phyloP scores from a whole-genome alignment of 805 yeast genomes.

The Candida ascalaphidarum region DNA sequence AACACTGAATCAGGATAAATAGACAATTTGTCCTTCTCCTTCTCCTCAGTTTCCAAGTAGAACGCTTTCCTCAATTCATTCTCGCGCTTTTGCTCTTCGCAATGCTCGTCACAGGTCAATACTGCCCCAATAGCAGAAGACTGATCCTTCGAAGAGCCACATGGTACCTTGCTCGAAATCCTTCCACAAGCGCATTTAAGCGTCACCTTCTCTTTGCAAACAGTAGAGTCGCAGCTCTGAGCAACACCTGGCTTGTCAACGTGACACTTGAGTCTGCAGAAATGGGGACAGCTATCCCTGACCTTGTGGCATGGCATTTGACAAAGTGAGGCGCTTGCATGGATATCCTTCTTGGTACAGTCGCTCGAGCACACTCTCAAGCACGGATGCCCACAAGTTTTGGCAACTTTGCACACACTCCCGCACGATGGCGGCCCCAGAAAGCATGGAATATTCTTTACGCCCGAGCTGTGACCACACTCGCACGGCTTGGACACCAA shows the following conservation, averaged over 20 bases:
- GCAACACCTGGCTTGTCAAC: slow-evolving; percentile 25
- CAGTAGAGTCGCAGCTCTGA: slow-evolving; percentile 38
- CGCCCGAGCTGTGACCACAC: slow-evolving; percentile 44
- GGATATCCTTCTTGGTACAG: slow-evolving; percentile 53
- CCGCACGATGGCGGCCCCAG: slow-evolving; percentile 63
- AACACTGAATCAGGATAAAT: slow-evolving; percentile 42
- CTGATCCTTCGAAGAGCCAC: slow-evolving; percentile 42
- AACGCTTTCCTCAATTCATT: slow-evolving; percentile 58
- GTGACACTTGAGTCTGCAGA: slow-evolving; percentile 60
- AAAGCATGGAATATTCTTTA: slow-evolving; percentile 63
- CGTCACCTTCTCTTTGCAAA: slow-evolving; percentile 43
- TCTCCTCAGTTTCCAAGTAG: slow-evolving; percentile 11
- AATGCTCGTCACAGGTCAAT: slow-evolving; percentile 62
- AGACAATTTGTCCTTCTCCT: slow-evolving; percentile 7
- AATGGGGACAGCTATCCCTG: slow-evolving; percentile 57
- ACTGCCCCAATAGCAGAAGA: slow-evolving; percentile 25
- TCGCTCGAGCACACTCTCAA: slow-evolving; percentile 50
- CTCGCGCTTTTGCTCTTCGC: slow-evolving; percentile 55
- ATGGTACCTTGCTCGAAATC: slow-evolving; percentile 35
- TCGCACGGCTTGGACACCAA: slow-evolving; percentile 48
- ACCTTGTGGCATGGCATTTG: slow-evolving; percentile 46
- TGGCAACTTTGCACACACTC: slow-evolving; percentile 19
- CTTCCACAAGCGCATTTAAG: slow-evolving; percentile 63
- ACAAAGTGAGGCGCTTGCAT: slow-evolving; percentile 45
- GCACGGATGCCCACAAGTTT: slow-evolving; percentile 35